These are phyloP conservation scores for Mangifera indica DNA, from an alignment of 345 rosid species.

Conservation along the genomic window DNA sequence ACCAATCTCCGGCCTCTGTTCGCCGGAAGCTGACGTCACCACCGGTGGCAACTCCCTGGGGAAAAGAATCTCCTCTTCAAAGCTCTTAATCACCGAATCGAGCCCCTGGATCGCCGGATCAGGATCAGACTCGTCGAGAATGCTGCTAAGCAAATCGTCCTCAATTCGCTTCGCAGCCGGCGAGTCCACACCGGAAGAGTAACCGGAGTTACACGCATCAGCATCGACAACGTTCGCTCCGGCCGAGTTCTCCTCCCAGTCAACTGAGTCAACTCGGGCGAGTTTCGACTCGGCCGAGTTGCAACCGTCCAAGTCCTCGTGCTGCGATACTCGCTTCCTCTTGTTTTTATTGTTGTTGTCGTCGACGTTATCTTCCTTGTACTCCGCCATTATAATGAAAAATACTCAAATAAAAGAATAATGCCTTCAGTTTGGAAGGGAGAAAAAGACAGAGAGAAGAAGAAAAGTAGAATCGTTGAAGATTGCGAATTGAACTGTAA, in stretches of 20 bases:
- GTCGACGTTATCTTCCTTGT: background rate
- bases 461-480: background rate
- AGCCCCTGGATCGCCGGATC: constrained; percentile 54
- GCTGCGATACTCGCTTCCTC: constrained; percentile 31
- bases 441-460: no score
- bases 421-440: constrained; percentile 1
- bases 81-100: constrained; percentile 71
- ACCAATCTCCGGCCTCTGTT: constrained; percentile 54
- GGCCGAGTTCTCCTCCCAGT: constrained; percentile 20
- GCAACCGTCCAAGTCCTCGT: constrained; percentile 18
- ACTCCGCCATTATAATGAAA: constrained; percentile 14
- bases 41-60: constrained; percentile 17
- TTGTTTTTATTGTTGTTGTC: background rate
- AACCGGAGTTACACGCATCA: constrained; percentile 21
- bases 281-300: no score
- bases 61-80: constrained; percentile 54
- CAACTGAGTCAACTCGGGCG: constrained; percentile 17
- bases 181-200: constrained; percentile 32
- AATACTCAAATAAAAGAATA: background rate
- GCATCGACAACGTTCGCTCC: constrained; percentile 35
- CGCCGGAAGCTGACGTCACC: constrained; percentile 23
- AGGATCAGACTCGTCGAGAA: constrained; percentile 52
- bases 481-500: background rate
- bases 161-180: constrained; percentile 54
- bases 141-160: constrained; percentile 49